Percentiles rank a stretch among this genome's conserved stretches.
Evolutionary conservation across 2,329 filamentous ascomycete genomes (phyloP).

Genomic region (Diaporthe velutina): DNA sequence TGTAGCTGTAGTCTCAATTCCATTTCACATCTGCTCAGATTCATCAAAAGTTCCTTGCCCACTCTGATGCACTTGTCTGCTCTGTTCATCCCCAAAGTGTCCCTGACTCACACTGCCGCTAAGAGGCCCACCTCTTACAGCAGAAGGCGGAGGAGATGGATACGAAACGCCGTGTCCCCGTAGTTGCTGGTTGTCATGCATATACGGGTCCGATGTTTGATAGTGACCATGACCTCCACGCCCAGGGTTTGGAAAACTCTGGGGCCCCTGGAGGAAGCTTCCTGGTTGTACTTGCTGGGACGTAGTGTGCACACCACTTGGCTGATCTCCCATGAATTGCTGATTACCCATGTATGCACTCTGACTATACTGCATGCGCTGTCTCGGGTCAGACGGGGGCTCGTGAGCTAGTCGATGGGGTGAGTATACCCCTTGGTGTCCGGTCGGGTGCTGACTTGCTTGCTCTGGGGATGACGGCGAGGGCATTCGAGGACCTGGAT

Average conservation of each 20-base stretch:
- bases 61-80: neutral
- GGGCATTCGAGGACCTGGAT: neutral
- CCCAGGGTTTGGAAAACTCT: neutral
- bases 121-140: neutral
- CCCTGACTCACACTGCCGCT: neutral
- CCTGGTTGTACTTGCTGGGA: neutral
- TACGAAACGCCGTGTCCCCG: neutral
- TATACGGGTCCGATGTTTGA: neutral
- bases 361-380: neutral
- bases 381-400: too few species aligned
- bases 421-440: neutral
- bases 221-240: neutral
- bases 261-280: neutral
- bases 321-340: neutral
- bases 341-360: neutral
- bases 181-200: neutral
- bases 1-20: too few species aligned
- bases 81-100: neutral
- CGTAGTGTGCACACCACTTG: neutral
- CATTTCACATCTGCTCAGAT: neutral
- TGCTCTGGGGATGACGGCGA: neutral
- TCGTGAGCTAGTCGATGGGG: neutral
- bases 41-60: neutral
- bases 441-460: neutral
- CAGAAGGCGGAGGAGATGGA: neutral